phyloP scores from a whole-genome alignment of 257 asterid species.

The Coffea canephora region DNA sequence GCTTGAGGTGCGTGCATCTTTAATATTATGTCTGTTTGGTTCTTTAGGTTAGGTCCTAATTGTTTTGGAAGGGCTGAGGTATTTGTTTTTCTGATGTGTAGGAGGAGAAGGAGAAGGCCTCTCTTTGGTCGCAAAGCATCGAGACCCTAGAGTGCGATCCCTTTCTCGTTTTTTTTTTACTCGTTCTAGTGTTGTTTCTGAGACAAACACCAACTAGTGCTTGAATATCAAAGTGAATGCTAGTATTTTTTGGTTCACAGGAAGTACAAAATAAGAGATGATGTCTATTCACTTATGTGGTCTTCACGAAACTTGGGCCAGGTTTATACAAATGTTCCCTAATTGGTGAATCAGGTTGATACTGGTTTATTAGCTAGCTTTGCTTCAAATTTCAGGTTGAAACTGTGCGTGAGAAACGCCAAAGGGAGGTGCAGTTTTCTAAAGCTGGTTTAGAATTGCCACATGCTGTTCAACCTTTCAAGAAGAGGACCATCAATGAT shows the following conservation, averaged over 20 bases:
- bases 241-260: conserved; percentile 36
- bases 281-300: conserved; percentile 78
- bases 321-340: conserved; percentile 43
- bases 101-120: conserved; percentile 86
- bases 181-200: conserved; percentile 5
- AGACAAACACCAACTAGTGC: not conserved
- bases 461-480: conserved; percentile 34
- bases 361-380: conserved; percentile 14
- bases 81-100: conserved; percentile 25
- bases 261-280: conserved; percentile 73
- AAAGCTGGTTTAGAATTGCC: conserved; percentile 70
- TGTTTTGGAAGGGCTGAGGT: not conserved
- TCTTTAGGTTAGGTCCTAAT: not conserved
- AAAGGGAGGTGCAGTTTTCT: conserved; percentile 67
- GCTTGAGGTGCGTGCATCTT: conserved; percentile 55
- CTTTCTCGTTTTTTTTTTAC: conserved; percentile 4
- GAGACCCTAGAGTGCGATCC: conserved; percentile 65
- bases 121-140: conserved; percentile 61
- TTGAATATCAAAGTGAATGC: not conserved
- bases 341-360: conserved; percentile 1
- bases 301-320: conserved; percentile 87
- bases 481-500: conserved; percentile 42
- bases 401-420: conserved; percentile 77
- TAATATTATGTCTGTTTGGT: not conserved
- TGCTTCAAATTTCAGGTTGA: conserved; percentile 49